These are phyloP conservation scores for Hirschfeldia incana DNA, from an alignment of 345 rosid genomes.

Conservation along the genomic window DNA sequence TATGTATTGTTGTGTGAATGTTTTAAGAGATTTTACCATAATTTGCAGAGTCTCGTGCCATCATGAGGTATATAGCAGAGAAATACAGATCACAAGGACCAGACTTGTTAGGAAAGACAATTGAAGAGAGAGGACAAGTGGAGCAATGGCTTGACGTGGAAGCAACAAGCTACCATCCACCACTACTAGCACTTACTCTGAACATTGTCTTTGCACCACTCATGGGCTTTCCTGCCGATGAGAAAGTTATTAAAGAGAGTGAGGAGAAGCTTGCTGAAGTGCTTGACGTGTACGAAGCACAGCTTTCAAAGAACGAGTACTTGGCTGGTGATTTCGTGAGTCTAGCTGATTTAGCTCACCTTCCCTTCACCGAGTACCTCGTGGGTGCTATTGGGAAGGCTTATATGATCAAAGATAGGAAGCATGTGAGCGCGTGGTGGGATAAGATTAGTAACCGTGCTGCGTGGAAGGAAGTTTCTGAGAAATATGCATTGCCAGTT, in stretches of 20 bases:
- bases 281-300: conserved; percentile 59
- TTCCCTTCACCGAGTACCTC: conserved; percentile 55
- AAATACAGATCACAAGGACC: conserved; percentile 52
- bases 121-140: conserved; percentile 50
- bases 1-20: background rate
- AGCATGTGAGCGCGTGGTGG: conserved; percentile 67
- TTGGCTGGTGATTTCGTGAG: conserved; percentile 64
- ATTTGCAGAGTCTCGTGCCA: conserved; percentile 63
- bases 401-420: conserved; percentile 52
- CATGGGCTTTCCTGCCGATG: conserved; percentile 47
- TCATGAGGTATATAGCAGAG: conserved; percentile 63
- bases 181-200: conserved; percentile 39
- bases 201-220: conserved; percentile 46
- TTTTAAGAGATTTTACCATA: background rate
- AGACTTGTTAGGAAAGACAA: conserved; percentile 35
- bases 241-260: conserved; percentile 49
- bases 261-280: conserved; percentile 63
- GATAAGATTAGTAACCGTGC: conserved; percentile 61
- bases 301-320: conserved; percentile 59
- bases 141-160: conserved; percentile 76
- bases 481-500: conserved; percentile 31
- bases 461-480: conserved; percentile 56
- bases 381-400: conserved; percentile 50
- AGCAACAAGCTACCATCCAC: conserved; percentile 58
- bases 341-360: conserved; percentile 67